Base-by-base conservation (phyloP, 1,284 basidiomycete species). In the Microbotryum saponariae region DNA sequence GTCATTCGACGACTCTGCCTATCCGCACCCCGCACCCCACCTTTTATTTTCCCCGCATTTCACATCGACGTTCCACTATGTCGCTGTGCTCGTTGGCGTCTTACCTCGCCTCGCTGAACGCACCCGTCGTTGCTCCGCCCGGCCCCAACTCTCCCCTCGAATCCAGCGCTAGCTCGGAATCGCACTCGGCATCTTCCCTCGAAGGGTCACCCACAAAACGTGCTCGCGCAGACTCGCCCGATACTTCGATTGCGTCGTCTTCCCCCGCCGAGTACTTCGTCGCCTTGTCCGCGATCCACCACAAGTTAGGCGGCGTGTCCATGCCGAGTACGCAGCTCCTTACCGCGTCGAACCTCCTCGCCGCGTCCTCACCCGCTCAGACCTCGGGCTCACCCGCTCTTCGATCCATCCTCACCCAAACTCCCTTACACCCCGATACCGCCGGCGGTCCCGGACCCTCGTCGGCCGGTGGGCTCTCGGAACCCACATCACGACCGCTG, bases 161-260 rank as follows among this genome's bases (percentile, higher is more conserved):
- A 23, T 56, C 54, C 18, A 25, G 37, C 25, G 54, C 48, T 49
- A 20, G 48, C 48, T 49, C n/a, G 48, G 48, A 21, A 21, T 27
- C 48, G 48, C 21, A 49, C 48, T 21, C 25, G 48, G 48, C 48
- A 21, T 27, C 48, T 18, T 27, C 55, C 25, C 58, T 42, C 20
- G 37, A 46, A 29, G 27, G 18, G 54, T 64, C 65, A 9, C 67
- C 67, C 4, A 46, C 59, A 58, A 69, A 69, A 51, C 67, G 67
- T 7, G 59, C 66, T n/a, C 62, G 67, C n/a, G 58, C 61, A 23
- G 44, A 56, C 37, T 69, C 67, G 33, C 67, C 67, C 37, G 62
- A 66, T 27, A 46, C 57, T 3, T 55, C 59, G 27, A 27, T 31
- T 6, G 27, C 51, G 6, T 33, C 59, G 21, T 48, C 50, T 7